Percentiles rank a stretch among this genome's conserved stretches.
These are phyloP conservation scores for Kwoniella dejecticola DNA, from an alignment of 768 basidiomycete species.

Conservation along the genomic window DNA sequence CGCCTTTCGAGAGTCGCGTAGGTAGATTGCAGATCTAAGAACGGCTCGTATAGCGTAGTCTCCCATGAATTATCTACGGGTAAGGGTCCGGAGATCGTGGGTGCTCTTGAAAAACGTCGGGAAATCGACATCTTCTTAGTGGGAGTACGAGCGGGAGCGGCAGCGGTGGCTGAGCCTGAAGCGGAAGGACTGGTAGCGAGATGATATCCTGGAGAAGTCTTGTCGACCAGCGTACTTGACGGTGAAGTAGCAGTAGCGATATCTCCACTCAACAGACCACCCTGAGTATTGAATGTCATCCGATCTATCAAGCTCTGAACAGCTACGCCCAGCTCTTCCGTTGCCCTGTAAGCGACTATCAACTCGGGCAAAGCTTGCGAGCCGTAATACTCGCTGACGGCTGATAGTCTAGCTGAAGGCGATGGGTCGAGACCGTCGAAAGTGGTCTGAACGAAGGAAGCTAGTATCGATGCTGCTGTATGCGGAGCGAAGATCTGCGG, in stretches of 20 bases:
- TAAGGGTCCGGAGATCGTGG: slow-evolving; percentile 9
- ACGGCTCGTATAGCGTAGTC: slow-evolving; percentile 87
- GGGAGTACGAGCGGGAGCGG: slow-evolving; percentile 5
- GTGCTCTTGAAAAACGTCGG: slow-evolving; percentile 45
- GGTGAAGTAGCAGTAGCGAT: slow-evolving; percentile 21
- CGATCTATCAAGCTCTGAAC: slow-evolving; percentile 79
- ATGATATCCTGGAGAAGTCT: slow-evolving; percentile 3
- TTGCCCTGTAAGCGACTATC: slow-evolving; percentile 69
- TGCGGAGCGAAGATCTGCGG: slow-evolving; percentile 83
- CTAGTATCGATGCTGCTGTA: slow-evolving; percentile 68
- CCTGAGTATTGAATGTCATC: slow-evolving; percentile 56
- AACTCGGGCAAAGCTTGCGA: slow-evolving; percentile 68
- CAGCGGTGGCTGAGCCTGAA: no score
- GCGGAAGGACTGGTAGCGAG: neutral
- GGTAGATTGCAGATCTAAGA: slow-evolving; percentile 84
- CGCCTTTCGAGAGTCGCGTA: slow-evolving; percentile 77
- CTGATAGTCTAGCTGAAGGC: slow-evolving; percentile 73
- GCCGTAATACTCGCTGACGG: slow-evolving; percentile 68
- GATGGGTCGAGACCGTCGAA: slow-evolving; percentile 79
- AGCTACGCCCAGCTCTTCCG: slow-evolving; percentile 77
- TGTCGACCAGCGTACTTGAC: slow-evolving; percentile 4
- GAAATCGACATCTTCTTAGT: slow-evolving; percentile 21
- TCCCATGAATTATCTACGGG: slow-evolving; percentile 65
- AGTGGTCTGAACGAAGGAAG: slow-evolving; percentile 78
- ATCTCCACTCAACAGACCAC: slow-evolving; percentile 37